These are phyloP conservation scores for Kockiozyma suomiensis DNA, from an alignment of 805 yeast genomes.

Conservation along the genomic window DNA sequence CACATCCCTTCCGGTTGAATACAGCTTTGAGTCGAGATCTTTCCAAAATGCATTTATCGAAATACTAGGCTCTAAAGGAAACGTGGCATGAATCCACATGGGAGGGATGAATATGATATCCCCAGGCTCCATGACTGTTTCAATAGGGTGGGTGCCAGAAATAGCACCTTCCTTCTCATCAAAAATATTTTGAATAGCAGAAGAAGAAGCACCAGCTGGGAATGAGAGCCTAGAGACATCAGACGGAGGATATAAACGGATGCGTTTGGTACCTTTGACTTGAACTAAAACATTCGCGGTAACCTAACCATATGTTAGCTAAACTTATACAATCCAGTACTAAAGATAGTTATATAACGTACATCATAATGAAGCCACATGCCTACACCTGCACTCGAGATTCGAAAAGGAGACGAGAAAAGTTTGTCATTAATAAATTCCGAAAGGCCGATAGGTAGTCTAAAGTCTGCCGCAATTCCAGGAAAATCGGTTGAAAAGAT, in stretches of 20 bases:
- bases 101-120: constrained; percentile 46
- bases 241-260: constrained; percentile 44
- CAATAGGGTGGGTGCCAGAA: constrained; percentile 39
- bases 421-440: constrained; percentile 31
- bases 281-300: constrained; percentile 45
- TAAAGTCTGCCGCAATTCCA: constrained; percentile 40
- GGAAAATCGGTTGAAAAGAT: constrained; percentile 42
- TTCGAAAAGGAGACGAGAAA: constrained; percentile 44
- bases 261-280: constrained; percentile 41
- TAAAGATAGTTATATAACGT: background rate
- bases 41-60: constrained; percentile 46
- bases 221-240: constrained; percentile 41
- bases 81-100: constrained; percentile 47
- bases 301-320: constrained; percentile 19
- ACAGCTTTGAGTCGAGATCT: constrained; percentile 37
- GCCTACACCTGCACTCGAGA: constrained; percentile 42
- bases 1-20: constrained; percentile 43
- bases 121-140: constrained; percentile 43
- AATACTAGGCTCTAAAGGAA: constrained; percentile 41
- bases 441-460: constrained; percentile 37
- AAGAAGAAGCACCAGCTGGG: constrained; percentile 43
- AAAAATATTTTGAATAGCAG: constrained; percentile 42
- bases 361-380: constrained; percentile 47
- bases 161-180: constrained; percentile 17
- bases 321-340: too few relatives aligned